Evolutionary conservation across 2,329 filamentous ascomycete species (phyloP), one percentile per base, ranked within the genome.

Genomic region (Cytospora paraplurivora): DNA sequence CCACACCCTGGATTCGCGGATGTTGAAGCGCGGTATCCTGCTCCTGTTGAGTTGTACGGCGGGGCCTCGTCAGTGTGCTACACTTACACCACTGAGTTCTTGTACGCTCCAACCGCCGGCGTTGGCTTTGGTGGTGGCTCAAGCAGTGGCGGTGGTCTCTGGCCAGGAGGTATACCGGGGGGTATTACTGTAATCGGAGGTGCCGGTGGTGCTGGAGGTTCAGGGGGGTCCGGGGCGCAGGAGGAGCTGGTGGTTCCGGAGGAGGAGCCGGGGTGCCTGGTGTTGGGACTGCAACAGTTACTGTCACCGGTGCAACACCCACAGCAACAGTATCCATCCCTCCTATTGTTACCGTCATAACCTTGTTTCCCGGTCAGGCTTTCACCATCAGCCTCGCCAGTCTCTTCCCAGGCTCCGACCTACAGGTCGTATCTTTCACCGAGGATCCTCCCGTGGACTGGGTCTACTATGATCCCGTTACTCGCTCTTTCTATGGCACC

Each of bases 61-160:
- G 58, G 51, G 32, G 10, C 5, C 7, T 10, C 51, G 15, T 61
- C 58, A 10, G 32, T 61, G 12, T 61, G 58, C 58, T 61, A 37
- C 51, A 61, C 58, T 12, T 61, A 47, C 32, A 61, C 58, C 10
- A 61, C 58, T 33, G 58, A 61, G 17, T 61, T 54, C 19, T 33
- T 61, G n/a, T 38, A 51, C 38, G 57, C 57, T 27, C 58, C 58
- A 12, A 27, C 34, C 17, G 35, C 44, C 17, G 54, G 50, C n/a
- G 32, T 51, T 15, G 32, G 53, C 27, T 7, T 12, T 8, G 38
- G 51, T 35, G 50, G 50, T 19, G 32, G 53, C 10, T 38, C 58
- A 13, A 10, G 19, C 2, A 27, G 50, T 17, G 27, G 27, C 27
- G 27, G 27, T 27, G 27, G 27, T 27, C 27, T 27, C 4, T 27